Evolutionary conservation across 495 filamentous ascomycete genomes (phyloP).

Genomic region (Xylaria cubensis): DNA sequence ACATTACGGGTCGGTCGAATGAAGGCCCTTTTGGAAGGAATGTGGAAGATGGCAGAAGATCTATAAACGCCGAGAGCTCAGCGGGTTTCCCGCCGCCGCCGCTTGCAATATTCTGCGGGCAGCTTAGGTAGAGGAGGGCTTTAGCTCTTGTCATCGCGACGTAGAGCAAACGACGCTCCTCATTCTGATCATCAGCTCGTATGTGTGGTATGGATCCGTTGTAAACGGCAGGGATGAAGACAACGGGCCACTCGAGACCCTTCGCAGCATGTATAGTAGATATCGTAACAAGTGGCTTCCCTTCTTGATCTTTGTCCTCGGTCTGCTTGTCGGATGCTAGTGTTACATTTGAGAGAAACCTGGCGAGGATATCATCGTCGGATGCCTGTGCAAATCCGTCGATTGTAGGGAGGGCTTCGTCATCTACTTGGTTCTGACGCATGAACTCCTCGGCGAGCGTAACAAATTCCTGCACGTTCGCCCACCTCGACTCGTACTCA

Average conservation of each 20-base stretch:
- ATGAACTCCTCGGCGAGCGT: constrained; percentile 76
- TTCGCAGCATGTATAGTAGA: constrained; percentile 98
- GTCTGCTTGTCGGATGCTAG: constrained; percentile 77
- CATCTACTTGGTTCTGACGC: constrained; percentile 55
- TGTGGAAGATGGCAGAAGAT: constrained; percentile 37
- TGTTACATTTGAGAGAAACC: constrained; percentile 88
- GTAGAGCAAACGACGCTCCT: constrained; percentile 90
- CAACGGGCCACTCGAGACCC: constrained; percentile 95
- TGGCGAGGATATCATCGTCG: constrained; percentile 72
- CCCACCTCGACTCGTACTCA: constrained; percentile 85
- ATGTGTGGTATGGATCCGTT: constrained; percentile 93
- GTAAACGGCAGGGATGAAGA: constrained; percentile 92
- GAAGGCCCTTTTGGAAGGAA: constrained; percentile 54
- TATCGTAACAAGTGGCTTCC: constrained; percentile 77
- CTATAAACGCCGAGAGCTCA: constrained; percentile 51
- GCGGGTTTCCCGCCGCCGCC: constrained; percentile 42
- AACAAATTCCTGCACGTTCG: constrained; percentile 89
- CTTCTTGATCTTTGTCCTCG: constrained; percentile 62
- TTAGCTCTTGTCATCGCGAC: constrained; percentile 98
- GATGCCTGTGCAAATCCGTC: constrained; percentile 76
- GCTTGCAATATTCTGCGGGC: constrained; percentile 58
- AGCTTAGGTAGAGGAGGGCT: constrained; percentile 88
- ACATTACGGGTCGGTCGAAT: constrained; percentile 50
- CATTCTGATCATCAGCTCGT: constrained; percentile 86
- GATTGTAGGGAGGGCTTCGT: constrained; percentile 77